Conservation (phyloP, 495 filamentous ascomycete genomes). For the Penicilliopsis zonata region DNA sequence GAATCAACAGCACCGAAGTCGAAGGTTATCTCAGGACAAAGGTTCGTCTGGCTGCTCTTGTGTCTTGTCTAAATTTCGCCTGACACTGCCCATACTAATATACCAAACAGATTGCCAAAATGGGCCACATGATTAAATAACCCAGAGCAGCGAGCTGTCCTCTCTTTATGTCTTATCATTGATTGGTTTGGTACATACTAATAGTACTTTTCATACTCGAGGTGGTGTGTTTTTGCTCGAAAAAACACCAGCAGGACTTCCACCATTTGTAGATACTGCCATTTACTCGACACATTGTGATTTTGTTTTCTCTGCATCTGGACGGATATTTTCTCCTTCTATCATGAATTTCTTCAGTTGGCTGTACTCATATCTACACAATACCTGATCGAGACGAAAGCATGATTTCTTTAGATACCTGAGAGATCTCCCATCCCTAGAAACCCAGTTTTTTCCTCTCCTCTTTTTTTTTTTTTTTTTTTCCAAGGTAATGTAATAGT, state of each 20-base stretch:
- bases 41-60: slow-evolving; percentile 31
- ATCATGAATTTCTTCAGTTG: too few species aligned
- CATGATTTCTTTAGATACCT: too few species aligned
- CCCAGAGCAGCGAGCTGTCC: neutral
- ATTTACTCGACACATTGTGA: neutral
- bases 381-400: too few species aligned
- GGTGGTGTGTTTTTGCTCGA: slow-evolving; percentile 2
- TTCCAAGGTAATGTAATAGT: too few species aligned
- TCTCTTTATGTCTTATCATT: slow-evolving; percentile 2
- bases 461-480: too few species aligned
- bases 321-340: too few species aligned
- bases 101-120: slow-evolving; percentile 47
- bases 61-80: slow-evolving; percentile 2
- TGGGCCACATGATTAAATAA: slow-evolving; percentile 56
- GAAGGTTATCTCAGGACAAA: slow-evolving; percentile 91
- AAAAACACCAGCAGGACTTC: slow-evolving; percentile 1
- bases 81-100: slow-evolving; percentile 4
- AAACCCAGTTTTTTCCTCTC: too few species aligned
- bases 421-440: too few species aligned
- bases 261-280: neutral
- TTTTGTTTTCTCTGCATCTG: neutral
- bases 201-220: slow-evolving; percentile 1
- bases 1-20: slow-evolving; percentile 76
- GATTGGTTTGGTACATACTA: neutral
- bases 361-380: too few species aligned